Conservation (phyloP, 1,284 basidiomycete species). For the Cryptococcus hybrid region DNA sequence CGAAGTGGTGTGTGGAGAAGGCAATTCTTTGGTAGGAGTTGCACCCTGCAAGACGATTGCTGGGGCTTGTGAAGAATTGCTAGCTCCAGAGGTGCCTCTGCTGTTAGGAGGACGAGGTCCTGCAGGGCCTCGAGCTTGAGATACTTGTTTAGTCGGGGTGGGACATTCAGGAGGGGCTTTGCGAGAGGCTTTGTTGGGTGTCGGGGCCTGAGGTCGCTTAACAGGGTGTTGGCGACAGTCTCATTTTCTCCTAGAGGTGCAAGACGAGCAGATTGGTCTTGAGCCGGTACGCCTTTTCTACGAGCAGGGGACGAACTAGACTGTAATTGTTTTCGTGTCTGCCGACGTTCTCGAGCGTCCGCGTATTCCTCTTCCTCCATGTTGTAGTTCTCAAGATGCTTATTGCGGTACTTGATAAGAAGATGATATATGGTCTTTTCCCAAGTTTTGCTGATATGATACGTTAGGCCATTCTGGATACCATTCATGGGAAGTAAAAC, state of each 20-base stretch:
- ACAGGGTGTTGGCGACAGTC: conserved; percentile 30
- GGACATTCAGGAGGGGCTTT: conserved; percentile 14
- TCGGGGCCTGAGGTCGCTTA: conserved; percentile 44
- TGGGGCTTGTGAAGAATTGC: conserved; percentile 29
- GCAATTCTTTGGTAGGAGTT: conserved; percentile 47
- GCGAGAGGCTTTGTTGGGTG: conserved; percentile 46
- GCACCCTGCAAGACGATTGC: conserved; percentile 52
- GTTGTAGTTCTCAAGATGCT: conserved; percentile 64
- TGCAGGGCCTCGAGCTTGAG: conserved; percentile 23
- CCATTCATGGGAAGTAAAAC: not conserved
- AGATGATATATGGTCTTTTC: conserved; percentile 91
- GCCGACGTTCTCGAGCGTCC: conserved; percentile 25
- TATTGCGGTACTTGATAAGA: conserved; percentile 71
- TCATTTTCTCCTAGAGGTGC: conserved; percentile 43
- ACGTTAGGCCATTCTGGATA: not conserved
- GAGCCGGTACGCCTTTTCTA: conserved; percentile 22
- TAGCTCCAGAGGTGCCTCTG: conserved; percentile 13
- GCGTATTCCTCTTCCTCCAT: conserved; percentile 54
- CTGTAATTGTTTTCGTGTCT: conserved; percentile 17
- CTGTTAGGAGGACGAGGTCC: conserved; percentile 37
- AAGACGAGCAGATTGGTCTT: conserved; percentile 15
- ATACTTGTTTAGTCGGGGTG: conserved; percentile 11
- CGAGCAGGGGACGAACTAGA: conserved; percentile 25
- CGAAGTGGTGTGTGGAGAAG: conserved; percentile 14
- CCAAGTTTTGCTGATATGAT: conserved; percentile 67